Percentiles rank a stretch among this genome's conserved stretches.
Conservation (phyloP, 2,329 filamentous ascomycete species). For the Coniochaeta hoffmannii region DNA sequence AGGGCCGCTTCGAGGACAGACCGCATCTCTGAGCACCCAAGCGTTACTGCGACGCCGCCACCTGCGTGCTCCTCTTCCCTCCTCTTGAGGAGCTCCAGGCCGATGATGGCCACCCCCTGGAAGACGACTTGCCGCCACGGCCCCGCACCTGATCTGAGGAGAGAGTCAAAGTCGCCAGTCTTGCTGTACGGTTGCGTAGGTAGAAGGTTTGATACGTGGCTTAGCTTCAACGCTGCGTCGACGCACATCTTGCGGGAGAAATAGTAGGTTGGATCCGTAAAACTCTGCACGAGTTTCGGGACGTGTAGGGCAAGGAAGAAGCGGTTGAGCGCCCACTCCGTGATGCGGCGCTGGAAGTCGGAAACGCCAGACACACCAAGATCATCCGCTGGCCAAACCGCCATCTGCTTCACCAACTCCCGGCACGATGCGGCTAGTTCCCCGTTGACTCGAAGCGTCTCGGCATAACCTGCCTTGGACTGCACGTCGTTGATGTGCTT, state of each 20-base stretch:
- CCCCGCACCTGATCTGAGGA: not conserved
- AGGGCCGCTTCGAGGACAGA: not conserved
- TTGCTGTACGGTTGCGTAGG: not conserved
- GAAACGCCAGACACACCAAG: not conserved
- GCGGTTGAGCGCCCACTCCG: not conserved
- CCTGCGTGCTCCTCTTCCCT: not conserved
- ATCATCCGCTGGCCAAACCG: not conserved
- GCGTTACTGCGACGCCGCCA: not conserved
- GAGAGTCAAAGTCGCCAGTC: not conserved
- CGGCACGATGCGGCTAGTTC: slow-evolving; percentile 22
- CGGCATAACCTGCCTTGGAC: slow-evolving; percentile 30
- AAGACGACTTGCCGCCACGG: not conserved
- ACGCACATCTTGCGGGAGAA: slow-evolving; percentile 4
- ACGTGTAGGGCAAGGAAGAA: not conserved
- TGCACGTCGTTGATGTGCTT: slow-evolving; percentile 15
- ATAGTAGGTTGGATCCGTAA: not conserved
- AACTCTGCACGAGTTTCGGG: not conserved
- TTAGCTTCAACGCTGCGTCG: not conserved
- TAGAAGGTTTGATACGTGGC: not conserved
- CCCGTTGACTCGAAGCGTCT: slow-evolving; percentile 34
- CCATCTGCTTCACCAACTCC: too few relatives aligned
- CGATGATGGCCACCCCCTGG: not conserved
- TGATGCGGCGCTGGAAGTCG: not conserved
- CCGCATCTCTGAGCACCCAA: not conserved
- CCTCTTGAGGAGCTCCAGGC: not conserved